Evolutionary conservation across 1,139 yeast genomes (phyloP).

Genomic region (Suhomyces bolitotheri): DNA sequence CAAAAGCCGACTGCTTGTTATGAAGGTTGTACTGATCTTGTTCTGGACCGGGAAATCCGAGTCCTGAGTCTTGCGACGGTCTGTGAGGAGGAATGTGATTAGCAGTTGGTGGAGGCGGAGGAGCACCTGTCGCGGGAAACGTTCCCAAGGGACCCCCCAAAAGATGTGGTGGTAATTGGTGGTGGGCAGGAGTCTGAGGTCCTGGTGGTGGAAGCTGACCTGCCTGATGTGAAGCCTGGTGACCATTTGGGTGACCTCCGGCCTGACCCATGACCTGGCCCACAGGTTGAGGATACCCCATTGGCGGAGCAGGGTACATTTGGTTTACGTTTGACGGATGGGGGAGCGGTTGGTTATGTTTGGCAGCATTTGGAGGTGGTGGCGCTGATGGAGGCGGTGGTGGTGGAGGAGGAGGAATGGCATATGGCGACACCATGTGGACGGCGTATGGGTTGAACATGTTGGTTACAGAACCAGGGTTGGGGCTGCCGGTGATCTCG

Average conservation of each 20-base stretch:
- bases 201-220: background rate
- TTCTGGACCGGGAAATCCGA: background rate
- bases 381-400: constrained; percentile 2
- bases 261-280: constrained; percentile 1
- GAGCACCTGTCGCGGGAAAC: background rate
- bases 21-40: background rate
- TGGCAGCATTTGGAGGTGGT: constrained; percentile 5
- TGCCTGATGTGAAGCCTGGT: background rate
- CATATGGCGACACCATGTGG: no score
- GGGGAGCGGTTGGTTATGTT: no score
- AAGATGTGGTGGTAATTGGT: background rate
- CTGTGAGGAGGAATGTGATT: background rate
- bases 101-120: background rate
- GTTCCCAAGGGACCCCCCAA: background rate
- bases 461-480: background rate
- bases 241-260: background rate
- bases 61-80: background rate
- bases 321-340: no score
- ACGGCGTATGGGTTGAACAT: no score
- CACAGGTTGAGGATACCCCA: background rate
- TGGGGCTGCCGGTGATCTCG: background rate
- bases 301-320: constrained; percentile 4
- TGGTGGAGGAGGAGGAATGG: constrained; percentile 2
- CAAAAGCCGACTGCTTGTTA: no score
- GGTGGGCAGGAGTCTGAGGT: background rate